Conservation (phyloP, 371 early-diverging fungal species). For the Mortierella sp. region DNA sequence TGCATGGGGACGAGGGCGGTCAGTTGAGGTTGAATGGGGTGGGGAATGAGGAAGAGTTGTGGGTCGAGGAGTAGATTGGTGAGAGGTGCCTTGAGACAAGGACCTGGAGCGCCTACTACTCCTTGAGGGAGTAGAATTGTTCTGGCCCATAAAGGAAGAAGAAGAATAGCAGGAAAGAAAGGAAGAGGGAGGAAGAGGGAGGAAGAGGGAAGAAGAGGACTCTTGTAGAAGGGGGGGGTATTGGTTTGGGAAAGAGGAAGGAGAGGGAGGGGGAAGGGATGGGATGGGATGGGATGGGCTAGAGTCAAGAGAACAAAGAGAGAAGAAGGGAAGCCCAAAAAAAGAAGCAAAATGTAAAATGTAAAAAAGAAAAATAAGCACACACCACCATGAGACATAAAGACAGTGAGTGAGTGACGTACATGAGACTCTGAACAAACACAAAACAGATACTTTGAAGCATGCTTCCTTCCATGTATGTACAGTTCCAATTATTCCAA, state of each 20-base stretch:
- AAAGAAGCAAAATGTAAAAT: too few relatives aligned
- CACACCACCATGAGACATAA: background rate
- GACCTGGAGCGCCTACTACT: slow-evolving; percentile 15
- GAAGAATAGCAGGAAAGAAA: too few relatives aligned
- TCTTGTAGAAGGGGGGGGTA: background rate
- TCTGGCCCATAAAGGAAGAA: slow-evolving; percentile 22
- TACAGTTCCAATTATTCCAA: too few relatives aligned
- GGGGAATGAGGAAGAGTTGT: slow-evolving; percentile 1
- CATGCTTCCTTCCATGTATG: too few relatives aligned
- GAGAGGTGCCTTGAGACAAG: slow-evolving; percentile 11
- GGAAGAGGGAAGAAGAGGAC: background rate
- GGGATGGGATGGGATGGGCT: too few relatives aligned
- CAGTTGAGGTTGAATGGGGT: slow-evolving; percentile 2
- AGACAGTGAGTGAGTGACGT: background rate
- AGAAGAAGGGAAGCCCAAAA: too few relatives aligned
- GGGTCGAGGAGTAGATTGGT: background rate
- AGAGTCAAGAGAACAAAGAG: too few relatives aligned
- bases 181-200: too few relatives aligned
- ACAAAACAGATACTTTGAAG: too few relatives aligned
- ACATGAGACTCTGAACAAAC: too few relatives aligned
- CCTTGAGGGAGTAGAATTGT: slow-evolving; percentile 18
- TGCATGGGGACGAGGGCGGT: background rate
- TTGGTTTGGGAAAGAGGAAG: background rate
- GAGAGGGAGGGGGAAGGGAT: background rate
- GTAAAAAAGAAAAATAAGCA: too few relatives aligned